phyloP scores from a whole-genome alignment of 2,329 filamentous ascomycete species.

The Clarireedia homoeocarpa region DNA sequence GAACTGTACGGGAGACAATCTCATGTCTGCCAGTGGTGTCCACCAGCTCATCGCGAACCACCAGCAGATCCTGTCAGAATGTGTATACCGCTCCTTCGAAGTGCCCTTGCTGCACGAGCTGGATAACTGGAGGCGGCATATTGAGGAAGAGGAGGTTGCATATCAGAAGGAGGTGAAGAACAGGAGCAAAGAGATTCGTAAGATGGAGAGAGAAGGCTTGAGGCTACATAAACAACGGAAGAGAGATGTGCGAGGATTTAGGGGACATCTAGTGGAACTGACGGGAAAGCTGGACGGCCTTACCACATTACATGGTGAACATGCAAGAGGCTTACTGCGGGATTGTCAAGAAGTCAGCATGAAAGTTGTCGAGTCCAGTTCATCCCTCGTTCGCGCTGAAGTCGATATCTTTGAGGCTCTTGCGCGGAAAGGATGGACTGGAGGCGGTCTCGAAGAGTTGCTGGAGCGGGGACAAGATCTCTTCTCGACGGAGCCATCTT shows the following conservation, averaged over 20 bases:
- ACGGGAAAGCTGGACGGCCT: constrained; percentile 55
- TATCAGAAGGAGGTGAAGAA: constrained; percentile 48
- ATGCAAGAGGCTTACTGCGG: constrained; percentile 50
- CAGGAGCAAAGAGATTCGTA: constrained; percentile 52
- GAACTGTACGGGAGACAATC: constrained; percentile 53
- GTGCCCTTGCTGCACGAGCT: constrained; percentile 62
- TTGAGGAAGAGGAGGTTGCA: constrained; percentile 56
- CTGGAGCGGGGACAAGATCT: constrained; percentile 57
- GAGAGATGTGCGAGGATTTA: constrained; percentile 53
- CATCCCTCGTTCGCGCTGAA: constrained; percentile 58
- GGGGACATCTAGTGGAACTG: constrained; percentile 55
- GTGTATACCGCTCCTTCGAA: constrained; percentile 60
- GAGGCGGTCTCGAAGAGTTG: constrained; percentile 58
- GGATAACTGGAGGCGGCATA: constrained; percentile 54
- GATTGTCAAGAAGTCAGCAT: constrained; percentile 58
- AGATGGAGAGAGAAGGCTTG: constrained; percentile 56
- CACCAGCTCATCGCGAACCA: constrained; percentile 64
- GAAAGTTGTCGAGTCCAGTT: constrained; percentile 55
- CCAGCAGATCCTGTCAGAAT: constrained; percentile 62
- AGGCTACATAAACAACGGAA: constrained; percentile 51
- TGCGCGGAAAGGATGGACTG: constrained; percentile 59
- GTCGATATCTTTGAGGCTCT: constrained; percentile 63
- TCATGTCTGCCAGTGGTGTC: constrained; percentile 55
- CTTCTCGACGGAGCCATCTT: constrained; percentile 39
- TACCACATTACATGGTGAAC: constrained; percentile 51